These are phyloP conservation scores for Penicillium oxalicum DNA, from an alignment of 2,329 filamentous ascomycete species.

Conservation along the genomic window DNA sequence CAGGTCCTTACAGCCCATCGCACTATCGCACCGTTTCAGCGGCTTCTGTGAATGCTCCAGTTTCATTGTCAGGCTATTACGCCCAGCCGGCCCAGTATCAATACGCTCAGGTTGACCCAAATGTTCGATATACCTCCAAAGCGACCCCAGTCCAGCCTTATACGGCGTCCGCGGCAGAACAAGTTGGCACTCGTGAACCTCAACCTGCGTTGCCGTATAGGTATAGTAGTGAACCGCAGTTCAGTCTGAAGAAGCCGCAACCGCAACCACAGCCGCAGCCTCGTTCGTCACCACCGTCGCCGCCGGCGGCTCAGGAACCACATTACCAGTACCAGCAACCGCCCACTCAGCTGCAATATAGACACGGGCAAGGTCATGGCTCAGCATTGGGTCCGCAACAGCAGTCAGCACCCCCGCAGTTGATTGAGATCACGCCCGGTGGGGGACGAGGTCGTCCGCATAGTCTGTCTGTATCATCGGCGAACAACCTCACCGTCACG, in stretches of 20 bases:
- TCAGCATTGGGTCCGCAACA: slow-evolving; percentile 3
- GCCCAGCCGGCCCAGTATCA: slow-evolving; percentile 31
- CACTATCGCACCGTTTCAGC: slow-evolving; percentile 31
- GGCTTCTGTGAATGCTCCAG: slow-evolving; percentile 21
- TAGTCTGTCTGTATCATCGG: slow-evolving; percentile 35
- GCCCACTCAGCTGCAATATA: neutral
- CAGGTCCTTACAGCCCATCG: slow-evolving; percentile 16
- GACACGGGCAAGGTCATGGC: neutral
- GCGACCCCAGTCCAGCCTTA: slow-evolving; percentile 18
- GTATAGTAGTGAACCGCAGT: slow-evolving; percentile 19
- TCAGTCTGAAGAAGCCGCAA: slow-evolving; percentile 5
- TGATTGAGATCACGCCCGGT: slow-evolving; percentile 32
- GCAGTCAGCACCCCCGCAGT: slow-evolving; percentile 21
- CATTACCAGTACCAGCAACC: slow-evolving; percentile 7
- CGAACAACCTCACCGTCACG: slow-evolving; percentile 34
- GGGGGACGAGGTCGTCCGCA: slow-evolving; percentile 25
- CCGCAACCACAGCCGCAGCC: neutral
- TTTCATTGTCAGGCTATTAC: slow-evolving; percentile 18
- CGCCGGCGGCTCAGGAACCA: neutral
- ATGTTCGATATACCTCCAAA: slow-evolving; percentile 37
- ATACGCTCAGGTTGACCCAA: slow-evolving; percentile 37
- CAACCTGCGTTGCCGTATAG: slow-evolving; percentile 17
- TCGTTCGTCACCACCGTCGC: neutral
- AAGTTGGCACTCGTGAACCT: slow-evolving; percentile 21
- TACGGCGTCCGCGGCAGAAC: slow-evolving; percentile 21